Evolutionary conservation across 202 grass and related monocot genomes (phyloP).

Genomic region (Digitaria exilis): DNA sequence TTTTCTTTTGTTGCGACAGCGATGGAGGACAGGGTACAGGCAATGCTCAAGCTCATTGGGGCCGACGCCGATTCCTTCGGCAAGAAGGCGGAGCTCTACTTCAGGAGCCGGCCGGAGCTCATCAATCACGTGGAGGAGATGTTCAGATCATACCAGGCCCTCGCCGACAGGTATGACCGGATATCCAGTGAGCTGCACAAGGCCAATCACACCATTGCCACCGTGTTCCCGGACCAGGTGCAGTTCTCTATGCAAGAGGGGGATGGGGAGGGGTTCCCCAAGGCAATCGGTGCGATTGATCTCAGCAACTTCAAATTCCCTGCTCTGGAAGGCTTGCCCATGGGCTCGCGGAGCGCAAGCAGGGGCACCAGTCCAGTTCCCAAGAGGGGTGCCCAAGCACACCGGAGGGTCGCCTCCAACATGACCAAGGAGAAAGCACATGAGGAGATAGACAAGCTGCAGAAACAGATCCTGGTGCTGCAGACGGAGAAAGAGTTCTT

Average conservation of each 20-base stretch:
- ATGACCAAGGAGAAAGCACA: slow-evolving; percentile 74
- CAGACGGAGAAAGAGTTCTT: slow-evolving; percentile 92
- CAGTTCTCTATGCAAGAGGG: slow-evolving; percentile 74
- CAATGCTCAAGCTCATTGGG: slow-evolving; percentile 83
- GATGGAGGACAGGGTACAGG: slow-evolving; percentile 76
- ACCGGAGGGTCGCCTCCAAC: slow-evolving; percentile 54
- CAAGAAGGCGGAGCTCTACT: slow-evolving; percentile 93
- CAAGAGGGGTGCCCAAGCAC: slow-evolving; percentile 45
- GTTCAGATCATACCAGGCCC: slow-evolving; percentile 69
- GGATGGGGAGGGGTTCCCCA: slow-evolving; percentile 53
- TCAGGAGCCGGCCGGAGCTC: slow-evolving; percentile 76
- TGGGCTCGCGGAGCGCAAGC: slow-evolving; percentile 31
- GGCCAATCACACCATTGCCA: slow-evolving; percentile 94
- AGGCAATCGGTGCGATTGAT: slow-evolving; percentile 57
- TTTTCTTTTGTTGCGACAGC: slow-evolving; percentile 28
- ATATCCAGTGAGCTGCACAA: slow-evolving; percentile 88
- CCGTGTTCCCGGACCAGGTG: slow-evolving; percentile 71
- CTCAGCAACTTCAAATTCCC: slow-evolving; percentile 57
- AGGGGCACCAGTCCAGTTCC: slow-evolving; percentile 37
- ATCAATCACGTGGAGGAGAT: slow-evolving; percentile 85
- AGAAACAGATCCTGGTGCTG: slow-evolving; percentile 76
- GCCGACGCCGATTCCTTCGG: slow-evolving; percentile 75
- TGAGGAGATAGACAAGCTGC: slow-evolving; percentile 76
- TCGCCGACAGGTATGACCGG: slow-evolving; percentile 69
- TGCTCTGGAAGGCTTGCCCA: slow-evolving; percentile 35